Evolutionary conservation across 2,329 filamentous ascomycete genomes (phyloP), one percentile per base, ranked within the genome.

Genomic region (Cercospora sp.): DNA sequence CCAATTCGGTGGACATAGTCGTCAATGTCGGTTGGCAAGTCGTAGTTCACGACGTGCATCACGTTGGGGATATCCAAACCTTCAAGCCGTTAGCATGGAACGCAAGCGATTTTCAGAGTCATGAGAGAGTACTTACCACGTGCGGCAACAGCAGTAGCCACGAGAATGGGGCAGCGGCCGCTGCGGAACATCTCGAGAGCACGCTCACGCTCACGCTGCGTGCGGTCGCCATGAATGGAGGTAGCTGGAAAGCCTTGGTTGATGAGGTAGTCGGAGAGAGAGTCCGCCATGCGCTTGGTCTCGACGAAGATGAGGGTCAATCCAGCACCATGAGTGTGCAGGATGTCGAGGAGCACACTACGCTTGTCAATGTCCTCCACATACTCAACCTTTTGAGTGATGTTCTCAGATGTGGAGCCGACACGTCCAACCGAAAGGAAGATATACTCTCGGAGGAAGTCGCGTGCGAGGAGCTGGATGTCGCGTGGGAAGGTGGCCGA

Each of bases 201-300:
- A 78, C 94, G 92, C 85, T 98, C 95, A 90, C 95, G 95, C 86
- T 99, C 95, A 75, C 94, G 94, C 86, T 99, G 95, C 68, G 94
- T 98, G 76, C 95, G 93, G 82, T 99, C 95, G 81, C 95, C 95
- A 84, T 99, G 95, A 78, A 99, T 99, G 63, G 95, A 97, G 18
- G 95, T 99, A 64, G 95, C 95, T 8, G 94, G 94, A 88, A 99
- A 97, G 81, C 89, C 94, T 83, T 98, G 94, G 86, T 97, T 97
- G 85, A 98, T 96, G 69, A 99, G 85, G 87, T 97, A 99, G 80
- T 99, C 95, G 70, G 94, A 98, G 64, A 99, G 86, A 16, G 94
- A 94, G 82, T 99, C 95, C 69, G 95, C 95, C 94, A 98, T 98
- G 76, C 95, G 94, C 90, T 99, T 99, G 70, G 95, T 98, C 87